A percentile compares a stretch with the other conserved stretches of the same genome.
Evolutionary conservation across 306 rosid genomes (phyloP).

Genomic region (Coriaria nepalensis): DNA sequence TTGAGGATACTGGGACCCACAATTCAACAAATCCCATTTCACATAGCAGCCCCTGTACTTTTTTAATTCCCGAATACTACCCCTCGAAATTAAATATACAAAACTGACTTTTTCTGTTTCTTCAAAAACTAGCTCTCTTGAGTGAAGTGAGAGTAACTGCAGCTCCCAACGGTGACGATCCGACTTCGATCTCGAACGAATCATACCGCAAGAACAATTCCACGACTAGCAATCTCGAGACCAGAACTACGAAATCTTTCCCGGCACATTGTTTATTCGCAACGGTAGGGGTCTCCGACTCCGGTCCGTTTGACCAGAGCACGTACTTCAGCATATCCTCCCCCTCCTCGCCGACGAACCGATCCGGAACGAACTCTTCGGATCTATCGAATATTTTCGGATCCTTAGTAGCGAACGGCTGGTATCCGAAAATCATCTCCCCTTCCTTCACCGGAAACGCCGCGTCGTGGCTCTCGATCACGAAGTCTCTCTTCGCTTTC

Average conservation of each 20-base stretch:
- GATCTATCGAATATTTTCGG: conserved; percentile 50
- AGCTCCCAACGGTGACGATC: conserved; percentile 32
- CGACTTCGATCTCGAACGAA: conserved; percentile 45
- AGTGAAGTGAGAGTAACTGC: conserved; percentile 58
- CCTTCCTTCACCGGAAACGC: conserved; percentile 59
- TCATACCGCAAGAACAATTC: conserved; percentile 71
- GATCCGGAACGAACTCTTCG: conserved; percentile 52
- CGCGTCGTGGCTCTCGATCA: conserved; percentile 70
- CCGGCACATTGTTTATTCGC: conserved; percentile 80
- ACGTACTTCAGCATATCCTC: conserved; percentile 63
- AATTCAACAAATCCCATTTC: too few species aligned
- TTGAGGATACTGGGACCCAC: too few species aligned
- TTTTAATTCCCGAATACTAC: too few species aligned
- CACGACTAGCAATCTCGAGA: conserved; percentile 51
- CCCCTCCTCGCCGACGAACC: conserved; percentile 71
- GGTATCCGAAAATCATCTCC: conserved; percentile 68
- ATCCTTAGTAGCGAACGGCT: conserved; percentile 84
- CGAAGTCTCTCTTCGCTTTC: conserved; percentile 52
- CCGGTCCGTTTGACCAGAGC: conserved; percentile 87
- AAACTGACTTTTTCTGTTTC: background rate
- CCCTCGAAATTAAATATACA: background rate
- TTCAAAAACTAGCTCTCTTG: conserved; percentile 39
- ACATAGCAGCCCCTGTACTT: too few species aligned
- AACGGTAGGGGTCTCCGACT: conserved; percentile 38
- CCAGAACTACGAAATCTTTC: conserved; percentile 48